Percentiles rank a stretch among this genome's conserved stretches.
Conservation (phyloP, 2,329 filamentous ascomycete species). For the Albifimbria verrucaria region DNA sequence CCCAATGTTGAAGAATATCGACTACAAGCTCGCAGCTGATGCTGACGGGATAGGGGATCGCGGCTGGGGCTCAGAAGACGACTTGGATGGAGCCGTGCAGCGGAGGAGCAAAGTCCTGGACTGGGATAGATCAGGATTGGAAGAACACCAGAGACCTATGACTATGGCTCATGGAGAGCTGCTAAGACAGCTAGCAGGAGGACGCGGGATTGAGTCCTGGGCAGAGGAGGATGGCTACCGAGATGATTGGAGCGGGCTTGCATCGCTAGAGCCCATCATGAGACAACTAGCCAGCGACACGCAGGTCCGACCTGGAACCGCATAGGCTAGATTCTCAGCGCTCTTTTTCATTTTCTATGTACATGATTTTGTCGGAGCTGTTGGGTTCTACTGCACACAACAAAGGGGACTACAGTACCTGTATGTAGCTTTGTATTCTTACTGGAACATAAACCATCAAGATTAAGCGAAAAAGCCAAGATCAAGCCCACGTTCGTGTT, state of each 20-base stretch:
- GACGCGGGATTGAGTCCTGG: conserved; percentile 5
- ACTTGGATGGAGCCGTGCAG: conserved; percentile 11
- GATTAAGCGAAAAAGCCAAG: too few species aligned
- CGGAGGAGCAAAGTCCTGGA: conserved; percentile 8
- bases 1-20: conserved; percentile 42
- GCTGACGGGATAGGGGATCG: conserved; percentile 12
- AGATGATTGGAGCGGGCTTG: conserved; percentile 32
- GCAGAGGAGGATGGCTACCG: conserved; percentile 16
- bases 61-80: conserved; percentile 31
- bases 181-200: conserved; percentile 23
- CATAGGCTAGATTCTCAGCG: background rate
- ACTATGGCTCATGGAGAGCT: conserved; percentile 13
- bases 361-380: too few species aligned
- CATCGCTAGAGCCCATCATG: conserved; percentile 42
- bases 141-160: background rate
- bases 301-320: background rate
- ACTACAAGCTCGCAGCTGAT: conserved; percentile 27
- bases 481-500: too few species aligned
- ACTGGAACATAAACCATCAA: too few species aligned
- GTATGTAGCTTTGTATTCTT: too few species aligned
- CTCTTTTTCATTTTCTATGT: background rate
- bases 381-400: too few species aligned
- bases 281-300: conserved; percentile 33
- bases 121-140: background rate
- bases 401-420: too few species aligned